phyloP scores from a whole-genome alignment of 2,329 filamentous ascomycete genomes.

The Septoria linicola region DNA sequence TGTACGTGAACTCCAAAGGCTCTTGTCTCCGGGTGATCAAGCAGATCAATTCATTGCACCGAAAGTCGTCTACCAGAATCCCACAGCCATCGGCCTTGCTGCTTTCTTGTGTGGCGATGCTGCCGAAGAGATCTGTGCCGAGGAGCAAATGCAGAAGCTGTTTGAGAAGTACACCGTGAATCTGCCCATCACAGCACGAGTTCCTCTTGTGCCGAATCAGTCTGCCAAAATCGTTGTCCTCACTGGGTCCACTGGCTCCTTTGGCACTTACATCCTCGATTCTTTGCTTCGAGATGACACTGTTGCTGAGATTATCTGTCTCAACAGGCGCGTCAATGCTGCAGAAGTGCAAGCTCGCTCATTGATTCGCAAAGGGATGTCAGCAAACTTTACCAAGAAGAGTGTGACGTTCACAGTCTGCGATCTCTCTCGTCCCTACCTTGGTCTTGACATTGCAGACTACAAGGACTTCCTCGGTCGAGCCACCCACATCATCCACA shows the following conservation, averaged over 20 bases:
- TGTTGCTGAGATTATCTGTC: slow-evolving; percentile 35
- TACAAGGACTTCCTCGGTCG: slow-evolving; percentile 28
- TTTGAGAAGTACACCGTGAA: slow-evolving; percentile 33
- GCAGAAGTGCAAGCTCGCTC: slow-evolving; percentile 26
- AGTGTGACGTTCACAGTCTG: slow-evolving; percentile 30
- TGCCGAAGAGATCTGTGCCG: slow-evolving; percentile 2
- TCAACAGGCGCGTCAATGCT: slow-evolving; percentile 31
- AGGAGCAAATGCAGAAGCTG: slow-evolving; percentile 24
- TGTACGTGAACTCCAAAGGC: slow-evolving; percentile 12
- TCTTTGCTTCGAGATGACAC: slow-evolving; percentile 30
- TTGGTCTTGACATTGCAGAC: slow-evolving; percentile 28
- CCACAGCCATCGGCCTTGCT: slow-evolving; percentile 50
- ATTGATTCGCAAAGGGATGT: slow-evolving; percentile 26
- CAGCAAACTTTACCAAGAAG: slow-evolving; percentile 24
- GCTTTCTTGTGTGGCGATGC: slow-evolving; percentile 18
- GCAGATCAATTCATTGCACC: slow-evolving; percentile 41
- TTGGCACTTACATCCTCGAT: slow-evolving; percentile 40
- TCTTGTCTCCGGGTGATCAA: slow-evolving; percentile 24
- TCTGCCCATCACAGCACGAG: slow-evolving; percentile 22
- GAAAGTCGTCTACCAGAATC: slow-evolving; percentile 39
- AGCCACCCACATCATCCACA: slow-evolving; percentile 38
- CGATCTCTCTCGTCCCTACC: slow-evolving; percentile 27
- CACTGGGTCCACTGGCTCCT: slow-evolving; percentile 40
- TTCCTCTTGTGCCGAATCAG: slow-evolving; percentile 5
- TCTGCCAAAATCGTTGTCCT: slow-evolving; percentile 30